phyloP scores from a whole-genome alignment of 1,139 yeast species.

The Geotrichum histeridarum region DNA sequence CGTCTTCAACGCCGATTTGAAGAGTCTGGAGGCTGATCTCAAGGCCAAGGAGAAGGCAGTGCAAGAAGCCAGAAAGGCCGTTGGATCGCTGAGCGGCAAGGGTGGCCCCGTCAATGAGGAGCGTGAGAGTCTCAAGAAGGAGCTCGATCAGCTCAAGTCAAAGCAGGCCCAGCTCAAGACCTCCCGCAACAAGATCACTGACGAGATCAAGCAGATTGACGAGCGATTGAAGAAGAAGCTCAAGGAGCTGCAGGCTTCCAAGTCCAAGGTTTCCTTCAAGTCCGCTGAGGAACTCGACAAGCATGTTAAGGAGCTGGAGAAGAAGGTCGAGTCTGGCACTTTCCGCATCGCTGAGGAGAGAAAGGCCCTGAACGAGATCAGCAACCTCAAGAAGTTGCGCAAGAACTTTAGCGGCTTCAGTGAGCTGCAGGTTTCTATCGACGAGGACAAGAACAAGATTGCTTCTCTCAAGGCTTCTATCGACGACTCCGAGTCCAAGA shows the following conservation, averaged over 20 bases:
- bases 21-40: slow-evolving; percentile 59
- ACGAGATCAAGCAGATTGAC: slow-evolving; percentile 70
- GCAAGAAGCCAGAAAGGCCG: slow-evolving; percentile 31
- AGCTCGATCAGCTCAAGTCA: slow-evolving; percentile 60
- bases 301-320: slow-evolving; percentile 62
- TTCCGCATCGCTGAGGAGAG: slow-evolving; percentile 91
- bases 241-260: slow-evolving; percentile 64
- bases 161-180: slow-evolving; percentile 66
- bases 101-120: slow-evolving; percentile 41
- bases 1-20: slow-evolving; percentile 60
- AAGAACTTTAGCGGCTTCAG: slow-evolving; percentile 74
- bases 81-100: slow-evolving; percentile 29
- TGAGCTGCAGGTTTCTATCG: slow-evolving; percentile 72
- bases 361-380: slow-evolving; percentile 77
- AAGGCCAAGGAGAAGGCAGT: slow-evolving; percentile 46
- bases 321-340: slow-evolving; percentile 72
- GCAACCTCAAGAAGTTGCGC: slow-evolving; percentile 72
- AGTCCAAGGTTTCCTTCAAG: slow-evolving; percentile 66
- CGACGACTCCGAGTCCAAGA: slow-evolving; percentile 58
- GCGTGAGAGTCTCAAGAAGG: slow-evolving; percentile 59
- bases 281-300: slow-evolving; percentile 51
- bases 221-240: slow-evolving; percentile 69
- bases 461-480: slow-evolving; percentile 68
- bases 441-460: slow-evolving; percentile 71
- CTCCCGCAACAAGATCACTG: slow-evolving; percentile 63